phyloP scores from a whole-genome alignment of 2,329 filamentous ascomycete genomes.

The Blastomyces silverae region DNA sequence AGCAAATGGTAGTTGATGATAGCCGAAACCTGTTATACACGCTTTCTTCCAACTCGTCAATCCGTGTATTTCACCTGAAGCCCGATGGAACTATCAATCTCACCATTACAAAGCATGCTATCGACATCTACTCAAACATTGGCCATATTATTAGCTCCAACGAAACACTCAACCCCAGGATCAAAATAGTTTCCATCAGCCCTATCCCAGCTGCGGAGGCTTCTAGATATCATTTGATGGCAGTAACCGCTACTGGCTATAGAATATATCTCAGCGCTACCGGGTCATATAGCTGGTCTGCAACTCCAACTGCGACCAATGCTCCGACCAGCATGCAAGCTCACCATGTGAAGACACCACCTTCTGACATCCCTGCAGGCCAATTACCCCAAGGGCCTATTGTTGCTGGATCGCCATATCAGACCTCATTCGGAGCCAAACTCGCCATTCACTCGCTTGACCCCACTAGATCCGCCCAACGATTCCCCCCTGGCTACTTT shows the following conservation, averaged over 20 bases:
- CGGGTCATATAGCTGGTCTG: slow-evolving; percentile 54
- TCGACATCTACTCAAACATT: slow-evolving; percentile 59
- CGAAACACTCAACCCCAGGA: slow-evolving; percentile 62
- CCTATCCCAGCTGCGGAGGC: slow-evolving; percentile 79
- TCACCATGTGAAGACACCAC: slow-evolving; percentile 93
- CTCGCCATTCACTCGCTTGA: slow-evolving; percentile 42
- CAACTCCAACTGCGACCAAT: slow-evolving; percentile 53
- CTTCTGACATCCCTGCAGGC: slow-evolving; percentile 39
- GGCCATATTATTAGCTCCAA: slow-evolving; percentile 72
- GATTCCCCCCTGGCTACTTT: slow-evolving; percentile 84
- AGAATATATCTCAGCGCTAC: slow-evolving; percentile 89
- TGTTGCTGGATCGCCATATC: slow-evolving; percentile 25
- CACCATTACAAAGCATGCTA: slow-evolving; percentile 51
- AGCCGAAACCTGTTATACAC: slow-evolving; percentile 84
- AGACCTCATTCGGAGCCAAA: slow-evolving; percentile 44
- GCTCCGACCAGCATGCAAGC: slow-evolving; percentile 94
- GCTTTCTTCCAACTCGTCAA: slow-evolving; percentile 78
- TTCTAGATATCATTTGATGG: slow-evolving; percentile 78
- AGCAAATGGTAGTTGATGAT: slow-evolving; percentile 81
- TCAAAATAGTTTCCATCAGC: slow-evolving; percentile 75
- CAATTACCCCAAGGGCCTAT: slow-evolving; percentile 25
- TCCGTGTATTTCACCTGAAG: slow-evolving; percentile 85
- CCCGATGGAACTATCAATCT: slow-evolving; percentile 47
- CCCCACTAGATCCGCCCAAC: slow-evolving; percentile 36
- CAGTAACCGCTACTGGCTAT: slow-evolving; percentile 82